Conservation (phyloP, 352 stramenopile species). For the Pythium pyrilobum region DNA sequence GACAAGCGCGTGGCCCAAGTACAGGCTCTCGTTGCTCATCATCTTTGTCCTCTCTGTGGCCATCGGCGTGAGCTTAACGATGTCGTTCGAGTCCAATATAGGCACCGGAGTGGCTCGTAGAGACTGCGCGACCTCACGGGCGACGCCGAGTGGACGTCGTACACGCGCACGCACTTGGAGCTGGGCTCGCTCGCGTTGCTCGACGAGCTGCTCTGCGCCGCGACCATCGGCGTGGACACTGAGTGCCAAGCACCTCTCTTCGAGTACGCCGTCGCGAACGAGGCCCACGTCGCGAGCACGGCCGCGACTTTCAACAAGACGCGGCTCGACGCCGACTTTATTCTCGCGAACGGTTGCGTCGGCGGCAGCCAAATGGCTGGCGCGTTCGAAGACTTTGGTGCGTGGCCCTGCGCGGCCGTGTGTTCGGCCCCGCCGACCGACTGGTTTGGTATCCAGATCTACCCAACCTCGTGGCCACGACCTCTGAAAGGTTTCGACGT, state of each 20-base stretch:
- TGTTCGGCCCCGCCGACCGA: background rate
- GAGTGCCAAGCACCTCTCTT: conserved; percentile 8
- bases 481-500: conserved; percentile 20
- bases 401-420: background rate
- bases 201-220: background rate
- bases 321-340: background rate
- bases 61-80: conserved; percentile 8
- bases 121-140: conserved; percentile 1
- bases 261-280: background rate
- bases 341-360: background rate
- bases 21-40: conserved; percentile 2
- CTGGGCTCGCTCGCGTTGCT: conserved; percentile 1
- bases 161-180: background rate
- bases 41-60: conserved; percentile 1
- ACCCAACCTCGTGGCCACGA: conserved; percentile 20
- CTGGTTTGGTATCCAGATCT: conserved; percentile 17
- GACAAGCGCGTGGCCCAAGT: conserved; percentile 7
- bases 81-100: background rate
- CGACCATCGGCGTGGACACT: conserved; percentile 5
- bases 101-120: background rate
- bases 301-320: conserved; percentile 1
- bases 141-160: conserved; percentile 1
- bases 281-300: background rate
- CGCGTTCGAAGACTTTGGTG: background rate
- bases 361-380: conserved; percentile 1